A percentile compares a stretch with the other conserved stretches of the same genome.
phyloP scores from a whole-genome alignment of 495 filamentous ascomycete genomes.

The Tirmania nivea region DNA sequence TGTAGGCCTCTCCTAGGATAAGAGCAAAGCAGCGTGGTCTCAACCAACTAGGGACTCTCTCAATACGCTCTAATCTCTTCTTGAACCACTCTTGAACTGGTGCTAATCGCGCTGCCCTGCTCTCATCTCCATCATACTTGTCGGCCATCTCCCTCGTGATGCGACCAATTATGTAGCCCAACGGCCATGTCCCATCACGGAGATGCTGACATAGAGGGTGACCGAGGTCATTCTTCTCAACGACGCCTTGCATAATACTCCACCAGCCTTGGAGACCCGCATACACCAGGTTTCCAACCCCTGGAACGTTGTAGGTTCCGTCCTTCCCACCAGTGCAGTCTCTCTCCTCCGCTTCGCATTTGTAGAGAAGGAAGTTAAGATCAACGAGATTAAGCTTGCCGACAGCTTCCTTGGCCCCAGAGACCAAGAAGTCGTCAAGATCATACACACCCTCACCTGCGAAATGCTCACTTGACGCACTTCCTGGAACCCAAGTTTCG shows the following conservation, averaged over 20 bases:
- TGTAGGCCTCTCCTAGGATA: slow-evolving; percentile 67
- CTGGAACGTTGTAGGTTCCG: slow-evolving; percentile 72
- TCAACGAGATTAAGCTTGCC: slow-evolving; percentile 49
- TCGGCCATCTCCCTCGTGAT: slow-evolving; percentile 30
- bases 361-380: slow-evolving; percentile 79
- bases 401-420: slow-evolving; percentile 63
- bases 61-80: slow-evolving; percentile 63
- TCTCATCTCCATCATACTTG: background rate
- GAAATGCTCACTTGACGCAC: slow-evolving; percentile 34
- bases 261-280: slow-evolving; percentile 97
- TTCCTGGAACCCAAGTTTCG: slow-evolving; percentile 73
- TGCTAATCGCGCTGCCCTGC: background rate
- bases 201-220: slow-evolving; percentile 87
- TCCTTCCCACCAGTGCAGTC: slow-evolving; percentile 59
- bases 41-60: slow-evolving; percentile 66
- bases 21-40: slow-evolving; percentile 85
- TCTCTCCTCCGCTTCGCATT: slow-evolving; percentile 78
- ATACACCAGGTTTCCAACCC: slow-evolving; percentile 67
- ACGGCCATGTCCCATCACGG: slow-evolving; percentile 78
- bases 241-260: slow-evolving; percentile 71
- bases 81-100: slow-evolving; percentile 38
- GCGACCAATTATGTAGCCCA: slow-evolving; percentile 66
- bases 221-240: slow-evolving; percentile 73
- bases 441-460: slow-evolving; percentile 32
- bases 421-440: slow-evolving; percentile 54